Evolutionary conservation across 441 rosid genomes (phyloP).

Genomic region (Bocquillonia castaneifolia): DNA sequence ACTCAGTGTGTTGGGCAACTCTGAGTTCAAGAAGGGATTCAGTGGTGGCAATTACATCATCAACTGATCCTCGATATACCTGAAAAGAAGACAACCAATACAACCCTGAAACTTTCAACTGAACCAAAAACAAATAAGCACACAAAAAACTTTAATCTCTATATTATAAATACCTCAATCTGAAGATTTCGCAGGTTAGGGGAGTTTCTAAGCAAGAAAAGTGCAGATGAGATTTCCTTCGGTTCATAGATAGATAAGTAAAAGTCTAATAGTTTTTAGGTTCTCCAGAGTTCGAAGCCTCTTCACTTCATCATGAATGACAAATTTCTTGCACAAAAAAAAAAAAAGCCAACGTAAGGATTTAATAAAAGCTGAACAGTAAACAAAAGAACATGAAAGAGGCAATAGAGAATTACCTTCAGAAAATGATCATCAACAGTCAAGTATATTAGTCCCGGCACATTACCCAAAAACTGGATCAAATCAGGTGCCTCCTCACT

Average conservation of each 20-base stretch:
- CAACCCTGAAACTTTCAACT: not conserved
- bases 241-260: not conserved
- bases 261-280: not conserved
- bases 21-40: too few species aligned
- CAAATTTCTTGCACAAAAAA: not conserved
- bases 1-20: too few species aligned
- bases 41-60: too few species aligned
- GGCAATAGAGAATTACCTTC: not conserved
- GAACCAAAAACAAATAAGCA: not conserved
- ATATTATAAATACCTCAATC: not conserved
- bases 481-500: not conserved
- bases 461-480: not conserved
- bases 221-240: not conserved
- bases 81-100: too few species aligned
- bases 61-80: too few species aligned
- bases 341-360: not conserved
- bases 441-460: not conserved
- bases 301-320: not conserved
- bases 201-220: constrained; percentile 2
- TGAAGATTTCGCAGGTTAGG: constrained; percentile 6
- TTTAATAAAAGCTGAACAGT: not conserved
- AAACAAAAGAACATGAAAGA: not conserved
- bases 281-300: not conserved
- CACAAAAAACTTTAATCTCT: not conserved
- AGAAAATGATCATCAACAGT: not conserved